phyloP scores from a whole-genome alignment of 495 filamentous ascomycete genomes.

The Trichoderma orchidacearum region DNA sequence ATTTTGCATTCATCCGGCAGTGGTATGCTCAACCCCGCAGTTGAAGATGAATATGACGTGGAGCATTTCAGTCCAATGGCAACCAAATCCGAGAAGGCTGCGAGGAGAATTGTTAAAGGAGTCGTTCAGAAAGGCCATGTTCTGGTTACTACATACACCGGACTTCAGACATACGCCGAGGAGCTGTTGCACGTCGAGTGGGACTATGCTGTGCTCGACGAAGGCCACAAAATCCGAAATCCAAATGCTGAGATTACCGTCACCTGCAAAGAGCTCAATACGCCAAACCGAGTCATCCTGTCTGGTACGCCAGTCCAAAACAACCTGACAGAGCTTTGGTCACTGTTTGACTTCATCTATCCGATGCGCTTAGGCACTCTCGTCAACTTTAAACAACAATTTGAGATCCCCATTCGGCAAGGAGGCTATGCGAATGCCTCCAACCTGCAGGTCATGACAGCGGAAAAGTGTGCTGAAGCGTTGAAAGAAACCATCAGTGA shows the following conservation, averaged over 20 bases:
- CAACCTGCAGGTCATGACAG: constrained; percentile 83
- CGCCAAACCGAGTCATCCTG: constrained; percentile 78
- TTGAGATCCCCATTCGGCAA: constrained; percentile 80
- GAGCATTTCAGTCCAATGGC: constrained; percentile 12
- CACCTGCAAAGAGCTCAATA: constrained; percentile 80
- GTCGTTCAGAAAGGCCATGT: constrained; percentile 85
- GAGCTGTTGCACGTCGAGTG: constrained; percentile 70
- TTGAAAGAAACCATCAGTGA: constrained; percentile 84
- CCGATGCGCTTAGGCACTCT: constrained; percentile 90
- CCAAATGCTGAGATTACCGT: constrained; percentile 87
- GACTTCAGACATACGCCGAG: constrained; percentile 73
- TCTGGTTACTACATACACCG: constrained; percentile 86
- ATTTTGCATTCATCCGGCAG: constrained; percentile 92
- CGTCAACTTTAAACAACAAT: constrained; percentile 75
- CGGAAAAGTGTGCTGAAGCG: constrained; percentile 77
- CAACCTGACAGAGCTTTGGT: constrained; percentile 97
- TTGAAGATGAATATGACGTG: constrained; percentile 32
- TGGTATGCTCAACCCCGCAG: constrained; percentile 87
- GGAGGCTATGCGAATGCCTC: constrained; percentile 91
- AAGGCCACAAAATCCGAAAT: constrained; percentile 96
- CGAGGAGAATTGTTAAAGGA: constrained; percentile 63
- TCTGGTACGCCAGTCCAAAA: constrained; percentile 98
- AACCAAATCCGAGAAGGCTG: constrained; percentile 35
- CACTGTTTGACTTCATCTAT: constrained; percentile 91
- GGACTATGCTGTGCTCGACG: constrained; percentile 88